Base-by-base conservation (phyloP, 768 basidiomycete species). In the Neoboletus magnificus region DNA sequence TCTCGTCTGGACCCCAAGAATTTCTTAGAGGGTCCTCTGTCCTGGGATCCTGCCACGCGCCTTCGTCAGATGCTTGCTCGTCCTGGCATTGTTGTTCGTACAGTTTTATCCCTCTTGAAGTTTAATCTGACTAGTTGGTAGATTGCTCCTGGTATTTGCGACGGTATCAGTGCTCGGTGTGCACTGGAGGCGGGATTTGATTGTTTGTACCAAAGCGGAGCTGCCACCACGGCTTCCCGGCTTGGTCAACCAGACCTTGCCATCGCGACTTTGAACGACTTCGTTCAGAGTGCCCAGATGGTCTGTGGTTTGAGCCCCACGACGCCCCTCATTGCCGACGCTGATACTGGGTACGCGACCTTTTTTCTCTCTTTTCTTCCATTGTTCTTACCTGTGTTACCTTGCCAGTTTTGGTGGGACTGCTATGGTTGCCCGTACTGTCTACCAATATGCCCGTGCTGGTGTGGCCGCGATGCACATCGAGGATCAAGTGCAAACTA, bases 401-500 rank as follows among this genome's bases (percentile, higher is more conserved):
- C 23, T 37, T 41, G 0, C 20, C 39, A 79, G 78, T 20, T 89
- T 89, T 59, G 88, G 88, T 59, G 88, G 88, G 18, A 83, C 87
- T 2, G 80, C 82, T 11, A 90, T 84, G 77, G 82, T 90, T 29
- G 85, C 86, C 12, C 86, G 87, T 37, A 90, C 88, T 3, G 84
- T 91, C 11, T 78, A 74, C n/a, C 81, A 87, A 67, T 90, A 89
- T 57, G 80, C 74, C 5, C 79, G 79, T 44, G 81, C 85, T 15
- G 88, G 89, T 29, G 82, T 89, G 22, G 89, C 88, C 18, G 89
- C 76, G 4, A 76, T 88, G 63, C 88, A 91, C 67, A 89, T 91
- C 37, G 88, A 91, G 69, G 88, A 89, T 63, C 88, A 91, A 71
- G 86, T 89, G 1, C 89, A 89, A 67, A 89, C 86, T 1, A 90